Percentiles rank a stretch among this genome's conserved stretches.
These are phyloP conservation scores for Leccinum variicolor DNA, from an alignment of 768 basidiomycete genomes.

Conservation along the genomic window DNA sequence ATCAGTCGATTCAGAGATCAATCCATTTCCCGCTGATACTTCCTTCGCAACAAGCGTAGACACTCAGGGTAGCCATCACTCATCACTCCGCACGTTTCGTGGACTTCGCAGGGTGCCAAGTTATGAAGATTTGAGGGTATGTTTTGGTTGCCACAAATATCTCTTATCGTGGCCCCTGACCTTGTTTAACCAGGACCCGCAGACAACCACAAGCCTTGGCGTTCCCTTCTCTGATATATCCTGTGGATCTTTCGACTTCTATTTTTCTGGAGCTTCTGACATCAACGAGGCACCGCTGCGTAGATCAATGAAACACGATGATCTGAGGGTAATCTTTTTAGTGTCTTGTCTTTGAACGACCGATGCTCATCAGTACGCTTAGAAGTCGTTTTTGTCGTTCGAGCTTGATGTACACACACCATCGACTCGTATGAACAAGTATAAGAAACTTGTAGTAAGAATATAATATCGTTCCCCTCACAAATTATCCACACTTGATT, in stretches of 20 bases:
- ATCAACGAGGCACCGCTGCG: not conserved
- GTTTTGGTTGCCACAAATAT: not conserved
- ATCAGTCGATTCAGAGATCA: not conserved
- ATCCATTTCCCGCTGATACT: slow-evolving; percentile 1
- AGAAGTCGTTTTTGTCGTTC: slow-evolving; percentile 6
- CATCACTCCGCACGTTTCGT: not conserved
- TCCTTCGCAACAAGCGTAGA: slow-evolving; percentile 23
- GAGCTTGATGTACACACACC: not conserved
- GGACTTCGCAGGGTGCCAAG: slow-evolving; percentile 17
- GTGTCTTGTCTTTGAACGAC: not conserved
- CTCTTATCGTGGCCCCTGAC: not conserved
- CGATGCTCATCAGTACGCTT: not conserved
- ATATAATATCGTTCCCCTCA: not conserved
- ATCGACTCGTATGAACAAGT: not conserved
- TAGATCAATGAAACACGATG: not conserved
- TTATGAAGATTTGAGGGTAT: slow-evolving; percentile 20
- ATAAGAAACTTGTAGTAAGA: slow-evolving; percentile 5
- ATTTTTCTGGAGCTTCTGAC: not conserved
- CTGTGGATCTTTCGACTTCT: not conserved
- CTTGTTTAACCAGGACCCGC: not conserved
- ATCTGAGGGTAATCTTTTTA: not conserved
- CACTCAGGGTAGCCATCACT: not conserved
- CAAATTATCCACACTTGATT: not conserved
- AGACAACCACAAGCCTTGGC: not conserved
- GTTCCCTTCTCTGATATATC: not conserved